Percentiles rank a stretch among this genome's conserved stretches.
These are phyloP conservation scores for Fusarium sp. DNA, from an alignment of 2,329 filamentous ascomycete genomes.

Conservation along the genomic window DNA sequence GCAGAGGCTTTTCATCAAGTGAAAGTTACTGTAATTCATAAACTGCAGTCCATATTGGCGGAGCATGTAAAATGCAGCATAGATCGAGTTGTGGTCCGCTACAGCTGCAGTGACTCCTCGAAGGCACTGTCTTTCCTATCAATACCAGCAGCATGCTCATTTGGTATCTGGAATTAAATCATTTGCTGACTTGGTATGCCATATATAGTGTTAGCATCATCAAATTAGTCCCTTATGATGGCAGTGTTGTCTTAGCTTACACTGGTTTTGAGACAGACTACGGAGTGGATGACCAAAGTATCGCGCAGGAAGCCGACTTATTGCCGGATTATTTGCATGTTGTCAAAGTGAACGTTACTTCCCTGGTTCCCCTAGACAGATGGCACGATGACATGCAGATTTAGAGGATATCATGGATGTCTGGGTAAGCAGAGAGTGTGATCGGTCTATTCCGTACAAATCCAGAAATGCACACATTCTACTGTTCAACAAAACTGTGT, in stretches of 20 bases:
- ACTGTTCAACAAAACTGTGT: neutral
- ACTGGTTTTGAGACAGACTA: neutral
- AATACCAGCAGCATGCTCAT: neutral
- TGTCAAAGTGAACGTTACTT: neutral
- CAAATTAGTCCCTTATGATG: neutral
- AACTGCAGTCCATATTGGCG: neutral
- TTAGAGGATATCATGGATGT: neutral
- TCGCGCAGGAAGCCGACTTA: neutral
- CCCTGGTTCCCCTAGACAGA: neutral
- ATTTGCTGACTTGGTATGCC: neutral
- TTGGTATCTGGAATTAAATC: neutral
- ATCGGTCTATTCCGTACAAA: neutral
- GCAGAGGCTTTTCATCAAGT: neutral
- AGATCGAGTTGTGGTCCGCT: neutral
- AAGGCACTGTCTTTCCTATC: neutral
- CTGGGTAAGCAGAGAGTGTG: neutral
- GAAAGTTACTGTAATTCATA: neutral
- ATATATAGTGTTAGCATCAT: neutral
- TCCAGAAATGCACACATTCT: neutral
- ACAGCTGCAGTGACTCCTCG: neutral
- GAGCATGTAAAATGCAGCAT: neutral
- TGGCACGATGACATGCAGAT: neutral
- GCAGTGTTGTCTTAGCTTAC: neutral
- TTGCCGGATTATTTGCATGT: neutral
- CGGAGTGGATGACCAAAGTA: neutral